These are phyloP conservation scores for Neopestalotiopsis sp. DNA, from an alignment of 2,329 filamentous ascomycete species.

Conservation along the genomic window DNA sequence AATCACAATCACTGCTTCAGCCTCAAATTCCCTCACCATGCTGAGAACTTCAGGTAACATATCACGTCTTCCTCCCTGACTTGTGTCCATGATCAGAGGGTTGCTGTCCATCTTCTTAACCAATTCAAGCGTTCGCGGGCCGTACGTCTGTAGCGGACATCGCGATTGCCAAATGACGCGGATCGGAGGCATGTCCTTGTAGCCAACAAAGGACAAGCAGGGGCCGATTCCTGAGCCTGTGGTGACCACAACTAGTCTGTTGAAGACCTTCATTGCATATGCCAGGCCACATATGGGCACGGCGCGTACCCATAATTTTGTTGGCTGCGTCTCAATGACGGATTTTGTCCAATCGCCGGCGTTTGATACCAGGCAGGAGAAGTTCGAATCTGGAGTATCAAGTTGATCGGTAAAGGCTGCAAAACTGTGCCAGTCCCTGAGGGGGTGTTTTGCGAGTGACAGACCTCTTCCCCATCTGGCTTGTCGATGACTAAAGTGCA, in stretches of 20 bases:
- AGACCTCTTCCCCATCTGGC: conserved; percentile 63
- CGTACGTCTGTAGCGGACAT: conserved; percentile 67
- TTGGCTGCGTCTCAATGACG: conserved; percentile 67
- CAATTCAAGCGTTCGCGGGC: conserved; percentile 33
- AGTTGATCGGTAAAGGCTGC: conserved; percentile 70
- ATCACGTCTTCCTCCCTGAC: conserved; percentile 53
- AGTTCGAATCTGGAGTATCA: conserved; percentile 46
- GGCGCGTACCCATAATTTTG: conserved; percentile 70
- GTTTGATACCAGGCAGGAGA: conserved; percentile 74
- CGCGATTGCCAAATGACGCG: conserved; percentile 75
- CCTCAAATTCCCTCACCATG: conserved; percentile 58
- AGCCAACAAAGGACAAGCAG: conserved; percentile 66
- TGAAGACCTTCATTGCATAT: conserved; percentile 71
- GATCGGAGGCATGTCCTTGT: conserved; percentile 49
- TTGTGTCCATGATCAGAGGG: conserved; percentile 73
- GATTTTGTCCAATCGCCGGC: conserved; percentile 79
- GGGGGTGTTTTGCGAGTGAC: conserved; percentile 66
- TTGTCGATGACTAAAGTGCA: conserved; percentile 71
- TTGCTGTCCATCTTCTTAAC: conserved; percentile 53
- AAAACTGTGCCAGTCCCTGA: conserved; percentile 79
- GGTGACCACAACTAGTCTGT: conserved; percentile 68
- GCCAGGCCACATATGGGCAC: conserved; percentile 72
- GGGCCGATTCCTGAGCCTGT: conserved; percentile 79
- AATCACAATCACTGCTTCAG: conserved; percentile 78
- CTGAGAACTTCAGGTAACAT: conserved; percentile 57